Evolutionary conservation across 1,139 yeast genomes (phyloP), one percentile per base, ranked within the genome.

Genomic region (Meyerozyma guilliermondii): DNA sequence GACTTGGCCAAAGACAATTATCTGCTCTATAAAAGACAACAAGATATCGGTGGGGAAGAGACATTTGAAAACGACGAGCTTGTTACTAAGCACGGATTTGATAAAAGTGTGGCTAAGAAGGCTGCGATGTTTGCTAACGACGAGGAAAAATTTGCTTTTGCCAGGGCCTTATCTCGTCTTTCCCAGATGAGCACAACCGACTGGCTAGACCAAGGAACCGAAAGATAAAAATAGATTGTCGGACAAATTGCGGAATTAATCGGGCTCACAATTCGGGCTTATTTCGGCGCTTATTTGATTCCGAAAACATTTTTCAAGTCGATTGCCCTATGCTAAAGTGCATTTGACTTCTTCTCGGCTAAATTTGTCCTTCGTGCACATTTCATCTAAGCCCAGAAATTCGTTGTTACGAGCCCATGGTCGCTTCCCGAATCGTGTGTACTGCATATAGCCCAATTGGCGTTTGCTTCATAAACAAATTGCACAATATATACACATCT

Each of bases 111-210:
- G 42, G 87, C 92, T n/a, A 77, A 83, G 51, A 80, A 83, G 58
- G 86, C 94, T 1, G 70, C 85, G 29, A 80, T 88, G 80, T 91
- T 92, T 66, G 86, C 74, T 39, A 74, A 85, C 38, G 98, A 89
- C 60, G 98, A 92, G 62, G 98, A 92, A 64, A 78, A 84, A 62
- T 92, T 92, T 69, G 98, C 98, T 13, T 92, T 91, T 71, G 96
- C 97, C 1, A 76, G 98, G 58, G 97, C 98, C 0, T 71, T 92
- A 49, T 83, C 94, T 52, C 78, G 98, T 59, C 71, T 92, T 51
- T 77, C 92, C 41, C 98, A 92, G 55, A 92, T 92, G 97, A 84
- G 95, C 52, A 85, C 96, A 5, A 83, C 83, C 36, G 95, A 86
- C 43, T 92, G 98, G 98, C 83, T 87, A 11, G 88, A 81, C 24